Base-by-base conservation (phyloP, 192 early-diverging fungal genomes). In the Dissophora globulifera region DNA sequence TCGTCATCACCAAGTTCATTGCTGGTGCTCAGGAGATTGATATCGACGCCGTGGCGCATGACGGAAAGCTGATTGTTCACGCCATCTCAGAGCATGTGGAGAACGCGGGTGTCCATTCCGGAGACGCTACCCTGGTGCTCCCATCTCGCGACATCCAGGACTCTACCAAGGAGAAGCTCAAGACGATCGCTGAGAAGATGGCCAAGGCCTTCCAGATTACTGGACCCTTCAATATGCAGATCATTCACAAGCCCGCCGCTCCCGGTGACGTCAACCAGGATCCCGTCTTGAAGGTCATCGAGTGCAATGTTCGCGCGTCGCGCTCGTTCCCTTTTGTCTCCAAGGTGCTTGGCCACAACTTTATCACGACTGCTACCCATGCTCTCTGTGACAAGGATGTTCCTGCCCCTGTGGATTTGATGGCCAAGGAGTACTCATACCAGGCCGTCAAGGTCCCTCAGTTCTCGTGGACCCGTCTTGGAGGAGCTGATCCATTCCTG, bases 191-290 rank as follows among this genome's bases (percentile, higher is more conserved):
- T 19, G 86, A 90, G 55, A 92, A 95, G 82, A 90, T 99, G 19
- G 96, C 93, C 19, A 81, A 84, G 32, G 94, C 93, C 5, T 95
- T 99, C 79, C 87, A 92, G 55, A 95, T 98, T 81, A 96, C 96
- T n/a, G 95, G 97, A 11, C 96, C 97, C 2, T 99, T 92, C 93
- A 99, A 99, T 83, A 99, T 99, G 93, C 97, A 99, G 82, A 84
- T 99, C 58, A 97, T 99, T 71, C 78, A 80, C 30, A 49, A 66
- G 58, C 79, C 78, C 6, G 49, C 69, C 16, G 63, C 62, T 32
- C 53, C 72, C 25, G 82, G 82, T 59, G 30, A 61, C 43, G 60
- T 53, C 17, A 53, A 64, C 53, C 66, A 78, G n/a, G 66, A 74
- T 0, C 78, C 85, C 0, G 66, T 80, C 49, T 84, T 99, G 49